Evolutionary conservation across 176 grass and related monocot species (phyloP).

Genomic region (Tillandsia fasciculata): DNA sequence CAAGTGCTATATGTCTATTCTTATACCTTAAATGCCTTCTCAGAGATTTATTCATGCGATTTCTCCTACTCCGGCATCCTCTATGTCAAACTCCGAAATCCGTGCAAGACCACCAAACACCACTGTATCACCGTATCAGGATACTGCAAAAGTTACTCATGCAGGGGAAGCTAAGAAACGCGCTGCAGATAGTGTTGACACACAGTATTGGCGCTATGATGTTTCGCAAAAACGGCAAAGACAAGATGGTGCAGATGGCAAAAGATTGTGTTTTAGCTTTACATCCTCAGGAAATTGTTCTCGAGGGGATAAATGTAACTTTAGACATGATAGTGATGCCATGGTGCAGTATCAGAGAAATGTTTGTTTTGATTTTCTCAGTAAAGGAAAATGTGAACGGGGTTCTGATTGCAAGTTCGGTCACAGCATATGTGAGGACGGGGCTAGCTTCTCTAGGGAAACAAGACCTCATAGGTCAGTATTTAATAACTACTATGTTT

Average conservation of each 20-base stretch:
- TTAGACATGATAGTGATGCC: conserved; percentile 54
- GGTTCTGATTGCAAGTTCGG: conserved; percentile 61
- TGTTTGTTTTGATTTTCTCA: conserved; percentile 94
- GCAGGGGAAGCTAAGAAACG: conserved; percentile 52
- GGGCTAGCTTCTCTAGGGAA: conserved; percentile 35
- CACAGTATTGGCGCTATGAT: conserved; percentile 94
- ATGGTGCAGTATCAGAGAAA: conserved; percentile 61
- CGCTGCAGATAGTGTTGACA: conserved; percentile 29
- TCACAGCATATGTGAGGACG: conserved; percentile 58
- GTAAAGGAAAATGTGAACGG: conserved; percentile 79
- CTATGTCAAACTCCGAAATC: conserved; percentile 72
- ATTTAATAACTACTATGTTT: background rate
- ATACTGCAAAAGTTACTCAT: conserved; percentile 30
- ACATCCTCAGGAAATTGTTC: conserved; percentile 69
- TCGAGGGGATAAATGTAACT: conserved; percentile 48
- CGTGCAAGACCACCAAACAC: conserved; percentile 55
- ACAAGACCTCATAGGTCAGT: conserved; percentile 45
- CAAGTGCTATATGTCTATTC: conserved; percentile 20
- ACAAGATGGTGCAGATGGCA: conserved; percentile 37
- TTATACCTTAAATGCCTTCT: conserved; percentile 26
- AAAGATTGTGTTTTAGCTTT: conserved; percentile 72
- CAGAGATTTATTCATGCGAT: conserved; percentile 99
- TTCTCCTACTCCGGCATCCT: conserved; percentile 91
- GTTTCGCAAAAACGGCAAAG: conserved; percentile 58
- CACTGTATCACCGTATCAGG: conserved; percentile 61